phyloP scores from a whole-genome alignment of 495 filamentous ascomycete species.

The Penicillium angulare region DNA sequence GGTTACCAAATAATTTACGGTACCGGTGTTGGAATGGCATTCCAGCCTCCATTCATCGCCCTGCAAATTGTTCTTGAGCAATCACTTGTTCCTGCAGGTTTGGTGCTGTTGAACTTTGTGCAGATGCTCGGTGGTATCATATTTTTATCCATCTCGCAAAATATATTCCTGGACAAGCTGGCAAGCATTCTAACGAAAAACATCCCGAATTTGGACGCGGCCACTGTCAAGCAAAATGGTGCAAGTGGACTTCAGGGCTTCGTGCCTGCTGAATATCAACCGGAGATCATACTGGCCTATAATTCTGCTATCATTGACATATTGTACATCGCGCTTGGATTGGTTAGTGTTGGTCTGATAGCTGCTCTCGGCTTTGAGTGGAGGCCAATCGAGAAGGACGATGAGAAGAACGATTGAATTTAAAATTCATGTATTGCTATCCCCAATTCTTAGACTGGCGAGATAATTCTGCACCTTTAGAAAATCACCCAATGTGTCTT shows the following conservation, averaged over 20 bases:
- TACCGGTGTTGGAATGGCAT: not conserved
- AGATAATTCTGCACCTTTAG: too few species aligned
- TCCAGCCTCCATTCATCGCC: not conserved
- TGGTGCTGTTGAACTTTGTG: not conserved
- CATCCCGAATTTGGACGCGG: not conserved
- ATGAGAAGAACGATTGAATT: not conserved
- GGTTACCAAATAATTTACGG: not conserved
- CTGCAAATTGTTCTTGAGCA: not conserved
- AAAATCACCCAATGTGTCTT: not conserved
- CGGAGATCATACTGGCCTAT: not conserved
- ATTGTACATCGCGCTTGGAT: not conserved
- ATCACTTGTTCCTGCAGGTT: not conserved
- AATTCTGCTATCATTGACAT: not conserved
- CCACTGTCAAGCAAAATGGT: not conserved
- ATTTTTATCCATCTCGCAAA: not conserved
- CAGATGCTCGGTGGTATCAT: not conserved
- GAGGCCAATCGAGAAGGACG: not conserved
- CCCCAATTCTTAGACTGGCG: not conserved
- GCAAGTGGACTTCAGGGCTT: not conserved
- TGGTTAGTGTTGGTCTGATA: not conserved
- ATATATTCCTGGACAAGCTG: not conserved
- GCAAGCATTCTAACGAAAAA: not conserved
- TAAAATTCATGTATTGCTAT: not conserved
- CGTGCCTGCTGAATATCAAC: not conserved
- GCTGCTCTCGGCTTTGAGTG: not conserved